Evolutionary conservation across 352 stramenopile species (phyloP).

Genomic region (Bremia lactucae): DNA sequence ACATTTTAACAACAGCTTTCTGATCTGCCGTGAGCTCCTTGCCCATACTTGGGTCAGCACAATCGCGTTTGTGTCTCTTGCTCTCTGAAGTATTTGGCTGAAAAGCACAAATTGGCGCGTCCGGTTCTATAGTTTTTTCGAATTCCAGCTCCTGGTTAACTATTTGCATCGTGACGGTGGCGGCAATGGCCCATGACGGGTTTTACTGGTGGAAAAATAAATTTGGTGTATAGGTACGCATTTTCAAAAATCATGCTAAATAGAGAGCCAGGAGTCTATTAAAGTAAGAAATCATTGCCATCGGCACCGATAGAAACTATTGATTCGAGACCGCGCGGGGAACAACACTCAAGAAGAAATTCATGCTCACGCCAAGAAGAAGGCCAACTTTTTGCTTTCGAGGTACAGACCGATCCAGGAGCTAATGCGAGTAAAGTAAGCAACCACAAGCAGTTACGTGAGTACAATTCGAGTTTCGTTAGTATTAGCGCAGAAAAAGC

Average conservation of each 20-base stretch:
- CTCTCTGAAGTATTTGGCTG: constrained; percentile 12
- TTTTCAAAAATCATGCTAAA: not conserved
- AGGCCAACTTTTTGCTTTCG: constrained; percentile 82
- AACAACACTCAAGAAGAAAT: constrained; percentile 85
- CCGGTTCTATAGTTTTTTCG: constrained; percentile 21
- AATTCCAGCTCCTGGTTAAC: constrained; percentile 18
- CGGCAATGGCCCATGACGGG: constrained; percentile 1
- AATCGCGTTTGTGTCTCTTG: constrained; percentile 26
- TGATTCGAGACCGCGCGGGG: constrained; percentile 61
- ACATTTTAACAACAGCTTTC: constrained; percentile 67
- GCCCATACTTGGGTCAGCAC: constrained; percentile 18
- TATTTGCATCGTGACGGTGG: constrained; percentile 27
- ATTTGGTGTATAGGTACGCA: not conserved
- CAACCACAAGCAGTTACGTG: not conserved
- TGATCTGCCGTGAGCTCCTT: constrained; percentile 63
- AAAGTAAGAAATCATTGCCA: too few species aligned
- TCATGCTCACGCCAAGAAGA: constrained; percentile 80
- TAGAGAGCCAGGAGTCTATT: not conserved
- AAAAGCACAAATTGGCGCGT: not conserved
- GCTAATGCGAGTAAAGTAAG: constrained; percentile 20
- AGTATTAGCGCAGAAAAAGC: constrained; percentile 1
- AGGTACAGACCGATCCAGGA: constrained; percentile 76
- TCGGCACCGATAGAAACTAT: too few species aligned
- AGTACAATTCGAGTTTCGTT: not conserved
- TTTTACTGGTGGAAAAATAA: constrained; percentile 13